Conservation (phyloP, 257 asterid genomes). For the Jasminum sambac region DNA sequence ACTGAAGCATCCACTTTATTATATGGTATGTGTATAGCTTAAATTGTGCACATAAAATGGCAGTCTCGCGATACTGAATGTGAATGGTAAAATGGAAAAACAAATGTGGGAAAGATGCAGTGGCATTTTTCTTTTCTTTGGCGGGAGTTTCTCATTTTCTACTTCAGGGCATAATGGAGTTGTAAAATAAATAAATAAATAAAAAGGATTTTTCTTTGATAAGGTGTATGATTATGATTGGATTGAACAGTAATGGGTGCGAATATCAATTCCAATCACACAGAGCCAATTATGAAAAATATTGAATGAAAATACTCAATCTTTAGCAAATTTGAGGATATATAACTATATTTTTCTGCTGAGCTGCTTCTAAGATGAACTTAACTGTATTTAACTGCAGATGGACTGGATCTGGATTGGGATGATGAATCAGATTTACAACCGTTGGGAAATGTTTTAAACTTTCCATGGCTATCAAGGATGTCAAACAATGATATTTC, state of each 20-base stretch:
- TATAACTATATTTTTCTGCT: too few species aligned
- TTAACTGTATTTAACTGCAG: constrained; percentile 43
- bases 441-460: constrained; percentile 22
- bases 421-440: constrained; percentile 23
- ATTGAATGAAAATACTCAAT: neutral
- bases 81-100: constrained; percentile 18
- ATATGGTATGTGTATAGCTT: constrained; percentile 36
- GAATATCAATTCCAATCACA: constrained; percentile 11
- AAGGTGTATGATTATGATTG: neutral
- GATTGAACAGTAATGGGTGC: constrained; percentile 2
- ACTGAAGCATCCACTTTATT: constrained; percentile 41
- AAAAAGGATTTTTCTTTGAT: constrained; percentile 4
- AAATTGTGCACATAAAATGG: constrained; percentile 12
- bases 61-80: neutral
- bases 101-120: constrained; percentile 11
- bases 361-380: constrained; percentile 17
- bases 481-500: constrained; percentile 32
- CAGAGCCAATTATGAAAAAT: neutral
- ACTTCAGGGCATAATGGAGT: neutral
- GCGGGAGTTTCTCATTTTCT: neutral
- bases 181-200: too few species aligned
- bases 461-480: constrained; percentile 43
- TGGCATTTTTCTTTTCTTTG: constrained; percentile 13
- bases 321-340: neutral
- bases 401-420: constrained; percentile 46